Base-by-base conservation (phyloP, 1,139 yeast genomes). In the Candida mesenterica region DNA sequence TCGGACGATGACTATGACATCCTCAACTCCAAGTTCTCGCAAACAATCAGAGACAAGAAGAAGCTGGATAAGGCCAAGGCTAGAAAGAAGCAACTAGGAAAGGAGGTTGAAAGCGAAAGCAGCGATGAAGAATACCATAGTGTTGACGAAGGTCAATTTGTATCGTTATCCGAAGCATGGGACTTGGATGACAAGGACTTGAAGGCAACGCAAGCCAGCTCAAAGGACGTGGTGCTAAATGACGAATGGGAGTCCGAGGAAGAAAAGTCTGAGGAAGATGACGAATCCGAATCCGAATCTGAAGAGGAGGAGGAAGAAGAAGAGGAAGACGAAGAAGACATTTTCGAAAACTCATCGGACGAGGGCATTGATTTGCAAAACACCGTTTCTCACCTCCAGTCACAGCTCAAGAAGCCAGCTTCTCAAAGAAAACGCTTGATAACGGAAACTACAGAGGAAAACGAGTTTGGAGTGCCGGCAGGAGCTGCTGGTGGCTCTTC, bases 141-240 rank as follows among this genome's bases (percentile, higher is more conserved):
- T 50, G 58, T 77, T 32, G 96, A 89, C 50, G 96, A 87, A 55
- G 65, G 63, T 24, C 85, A 87, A 48, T 68, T 89, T 40, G 75
- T 85, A 37, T 76, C 95, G 0, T 67, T 89, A 32, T 84, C 95
- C 5, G 89, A 82, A 48, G 90, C 87, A 4, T 89, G 96, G 96
- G 97, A 85, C 57, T 59, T 79, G 65, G 95, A 86, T 54, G 89
- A 80, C 24, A 62, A 57, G 29, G 82, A 76, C 41, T 55, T 62
- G 42, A 50, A 51, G 19, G 52, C 50, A 29, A 42, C 50, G 3
- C 52, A 55, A 17, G 43, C 46, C 15, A 40, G 45, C 13, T 44
- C 48, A 18, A 58, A 49, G 16, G 77, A 68, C 20, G 49, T 74
- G 5, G 72, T 72, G 5, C 58, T 68, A 33, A 65, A 68, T 43